Evolutionary conservation across 495 filamentous ascomycete genomes (phyloP), one percentile per base, ranked within the genome.

Genomic region (Podospora didyma): DNA sequence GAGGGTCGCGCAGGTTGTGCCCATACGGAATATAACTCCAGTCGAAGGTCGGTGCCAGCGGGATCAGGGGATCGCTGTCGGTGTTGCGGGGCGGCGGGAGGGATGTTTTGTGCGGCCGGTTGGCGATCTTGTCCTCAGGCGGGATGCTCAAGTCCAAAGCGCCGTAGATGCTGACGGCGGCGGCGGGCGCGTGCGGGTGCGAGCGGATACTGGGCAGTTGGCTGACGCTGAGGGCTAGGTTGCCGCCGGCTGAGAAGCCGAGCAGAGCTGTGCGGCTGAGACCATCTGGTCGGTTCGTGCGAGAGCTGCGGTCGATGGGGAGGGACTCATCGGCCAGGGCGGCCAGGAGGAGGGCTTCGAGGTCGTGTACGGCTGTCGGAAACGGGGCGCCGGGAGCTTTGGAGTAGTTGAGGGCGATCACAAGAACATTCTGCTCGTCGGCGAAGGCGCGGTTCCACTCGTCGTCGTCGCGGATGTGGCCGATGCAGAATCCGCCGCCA

Each of bases 181-280:
- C 20, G 57, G 21, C 19, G 75, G 53, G 21, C 7, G 73, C 73
- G 42, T 48, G 21, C 61, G 71, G 28, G n/a, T n/a, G 19, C 11
- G 57, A 34, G 39, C 53, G 56, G 28, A 73, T 58, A 12, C 54
- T 59, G 0, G 63, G 62, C 1, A 73, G 57, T 23, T 71, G 68
- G 14, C 63, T 60, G 0, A 67, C 58, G 12, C 61, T 51, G 19
- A 77, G 58, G 0, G 68, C 46, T 7, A 77, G 59, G 54, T 64
- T 75, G 7, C 69, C 72, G 47, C 73, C 73, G 0, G 73, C 73
- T 1, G 64, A 68, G 56, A 62, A 75, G 14, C 73, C 73, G 1
- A 56, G 57, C 0, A 75, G 19, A 1, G 72, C 71, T 10, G 75
- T 59, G n/a, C 65, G 68, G 19, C 28, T 31, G 26, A 31, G 26